phyloP scores from a whole-genome alignment of 805 yeast genomes.

The Starmerella sp. region DNA sequence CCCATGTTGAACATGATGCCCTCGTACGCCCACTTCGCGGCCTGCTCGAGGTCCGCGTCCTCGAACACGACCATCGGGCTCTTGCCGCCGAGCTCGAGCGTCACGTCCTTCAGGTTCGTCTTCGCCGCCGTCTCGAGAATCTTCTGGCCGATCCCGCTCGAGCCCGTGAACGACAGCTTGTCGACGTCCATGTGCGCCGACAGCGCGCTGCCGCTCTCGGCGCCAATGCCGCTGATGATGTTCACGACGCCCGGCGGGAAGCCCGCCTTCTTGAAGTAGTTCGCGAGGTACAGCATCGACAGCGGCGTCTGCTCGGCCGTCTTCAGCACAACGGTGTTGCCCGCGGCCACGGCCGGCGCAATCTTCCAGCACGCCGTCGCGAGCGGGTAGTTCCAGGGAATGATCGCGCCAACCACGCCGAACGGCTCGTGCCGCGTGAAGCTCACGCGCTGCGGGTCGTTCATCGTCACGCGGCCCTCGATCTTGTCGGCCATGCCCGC shows the following conservation, averaged over 20 bases:
- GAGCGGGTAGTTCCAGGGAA: constrained; percentile 96
- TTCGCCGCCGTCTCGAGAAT: constrained; percentile 75
- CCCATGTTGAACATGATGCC: constrained; percentile 93
- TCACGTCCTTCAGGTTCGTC: constrained; percentile 75
- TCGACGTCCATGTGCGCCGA: constrained; percentile 68
- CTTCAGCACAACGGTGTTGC: constrained; percentile 79
- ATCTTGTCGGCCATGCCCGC: constrained; percentile 91
- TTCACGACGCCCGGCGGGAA: constrained; percentile 87
- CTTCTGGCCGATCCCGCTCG: constrained; percentile 78
- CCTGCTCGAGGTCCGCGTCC: constrained; percentile 69
- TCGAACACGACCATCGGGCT: constrained; percentile 83
- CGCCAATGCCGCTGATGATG: constrained; percentile 78
- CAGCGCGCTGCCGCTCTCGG: constrained; percentile 70
- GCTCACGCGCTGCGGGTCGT: constrained; percentile 61
- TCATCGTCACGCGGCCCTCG: constrained; percentile 62
- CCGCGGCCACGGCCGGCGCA: constrained; percentile 86
- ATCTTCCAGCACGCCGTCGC: constrained; percentile 92
- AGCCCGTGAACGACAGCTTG: constrained; percentile 91
- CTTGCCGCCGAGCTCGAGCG: constrained; percentile 93
- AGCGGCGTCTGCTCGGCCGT: constrained; percentile 89
- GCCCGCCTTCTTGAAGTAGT: constrained; percentile 67
- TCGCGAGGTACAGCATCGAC: constrained; percentile 67
- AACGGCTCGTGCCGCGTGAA: constrained; percentile 81
- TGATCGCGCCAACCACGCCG: constrained; percentile 92
- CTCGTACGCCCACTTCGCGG: constrained; percentile 60